These are phyloP conservation scores for Hemileccinum rubropunctum DNA, from an alignment of 768 basidiomycete genomes.

Conservation along the genomic window DNA sequence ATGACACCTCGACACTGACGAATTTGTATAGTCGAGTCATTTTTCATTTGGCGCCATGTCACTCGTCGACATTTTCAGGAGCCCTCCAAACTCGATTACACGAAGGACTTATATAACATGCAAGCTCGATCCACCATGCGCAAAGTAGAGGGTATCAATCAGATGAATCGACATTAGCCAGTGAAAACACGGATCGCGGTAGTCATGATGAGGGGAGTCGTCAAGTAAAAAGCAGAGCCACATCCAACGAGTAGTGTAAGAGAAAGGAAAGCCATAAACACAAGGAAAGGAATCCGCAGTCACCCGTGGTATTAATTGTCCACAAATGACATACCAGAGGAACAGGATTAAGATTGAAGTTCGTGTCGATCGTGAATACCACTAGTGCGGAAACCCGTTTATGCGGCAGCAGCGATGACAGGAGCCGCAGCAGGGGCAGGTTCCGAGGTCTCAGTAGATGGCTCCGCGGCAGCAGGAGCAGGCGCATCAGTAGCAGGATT, in stretches of 20 bases:
- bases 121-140: constrained; percentile 30
- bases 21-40: constrained; percentile 24
- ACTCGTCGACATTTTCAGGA: neutral
- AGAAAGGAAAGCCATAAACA: constrained; percentile 33
- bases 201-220: constrained; percentile 59
- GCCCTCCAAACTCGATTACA: constrained; percentile 30
- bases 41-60: neutral
- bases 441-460: constrained; percentile 34
- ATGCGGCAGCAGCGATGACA: constrained; percentile 80
- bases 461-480: constrained; percentile 34
- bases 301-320: constrained; percentile 35
- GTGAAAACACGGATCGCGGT: constrained; percentile 56
- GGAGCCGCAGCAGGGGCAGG: constrained; percentile 52
- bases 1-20: neutral
- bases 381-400: constrained; percentile 31
- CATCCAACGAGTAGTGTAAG: constrained; percentile 57
- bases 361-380: constrained; percentile 46
- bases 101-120: constrained; percentile 33
- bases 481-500: constrained; percentile 59
- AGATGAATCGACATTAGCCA: constrained; percentile 69
- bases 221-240: constrained; percentile 56
- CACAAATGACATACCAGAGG: constrained; percentile 37
- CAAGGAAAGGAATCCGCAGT: constrained; percentile 35
- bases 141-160: constrained; percentile 48
- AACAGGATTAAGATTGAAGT: constrained; percentile 32